phyloP scores from a whole-genome alignment of 2,329 filamentous ascomycete genomes.

The Zasmidium angulare region DNA sequence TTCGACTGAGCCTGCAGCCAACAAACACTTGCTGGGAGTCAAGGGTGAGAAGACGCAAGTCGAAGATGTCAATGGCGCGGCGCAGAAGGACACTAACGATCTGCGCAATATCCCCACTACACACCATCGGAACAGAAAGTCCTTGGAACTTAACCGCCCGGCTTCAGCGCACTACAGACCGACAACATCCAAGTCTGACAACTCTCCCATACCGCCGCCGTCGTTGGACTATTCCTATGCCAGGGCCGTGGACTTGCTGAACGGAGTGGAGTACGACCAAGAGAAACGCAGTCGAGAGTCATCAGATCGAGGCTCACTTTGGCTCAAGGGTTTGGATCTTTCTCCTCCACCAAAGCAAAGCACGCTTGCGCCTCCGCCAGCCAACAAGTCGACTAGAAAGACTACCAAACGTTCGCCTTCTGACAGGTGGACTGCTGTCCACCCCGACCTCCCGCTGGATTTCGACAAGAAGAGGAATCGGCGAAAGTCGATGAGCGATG shows the following conservation, averaged over 20 bases:
- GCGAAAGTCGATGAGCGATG: slow-evolving; percentile 36
- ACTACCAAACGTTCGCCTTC: slow-evolving; percentile 13
- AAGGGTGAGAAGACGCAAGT: slow-evolving; percentile 10
- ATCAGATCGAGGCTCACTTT: slow-evolving; percentile 15
- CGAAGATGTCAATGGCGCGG: slow-evolving; percentile 8
- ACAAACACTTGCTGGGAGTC: slow-evolving; percentile 42
- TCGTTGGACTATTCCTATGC: slow-evolving; percentile 34
- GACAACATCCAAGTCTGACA: slow-evolving; percentile 22
- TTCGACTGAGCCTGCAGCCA: slow-evolving; percentile 35
- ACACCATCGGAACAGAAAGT: slow-evolving; percentile 10
- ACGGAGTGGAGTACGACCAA: slow-evolving; percentile 14
- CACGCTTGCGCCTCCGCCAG: neutral
- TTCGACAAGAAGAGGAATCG: slow-evolving; percentile 28
- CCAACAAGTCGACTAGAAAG: slow-evolving; percentile 14
- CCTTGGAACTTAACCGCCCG: slow-evolving; percentile 17
- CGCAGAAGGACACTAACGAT: slow-evolving; percentile 1
- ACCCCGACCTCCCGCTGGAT: slow-evolving; percentile 30
- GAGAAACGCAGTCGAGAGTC: slow-evolving; percentile 11
- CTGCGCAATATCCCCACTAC: slow-evolving; percentile 11
- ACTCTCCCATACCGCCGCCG: slow-evolving; percentile 20
- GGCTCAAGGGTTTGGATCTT: slow-evolving; percentile 12
- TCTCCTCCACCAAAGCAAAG: slow-evolving; percentile 10
- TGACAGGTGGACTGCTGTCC: slow-evolving; percentile 24
- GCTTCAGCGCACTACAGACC: slow-evolving; percentile 18
- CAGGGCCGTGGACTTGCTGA: slow-evolving; percentile 29